Evolutionary conservation across 164 flowering plant species (phyloP).

Genomic region (Malania oleifera): DNA sequence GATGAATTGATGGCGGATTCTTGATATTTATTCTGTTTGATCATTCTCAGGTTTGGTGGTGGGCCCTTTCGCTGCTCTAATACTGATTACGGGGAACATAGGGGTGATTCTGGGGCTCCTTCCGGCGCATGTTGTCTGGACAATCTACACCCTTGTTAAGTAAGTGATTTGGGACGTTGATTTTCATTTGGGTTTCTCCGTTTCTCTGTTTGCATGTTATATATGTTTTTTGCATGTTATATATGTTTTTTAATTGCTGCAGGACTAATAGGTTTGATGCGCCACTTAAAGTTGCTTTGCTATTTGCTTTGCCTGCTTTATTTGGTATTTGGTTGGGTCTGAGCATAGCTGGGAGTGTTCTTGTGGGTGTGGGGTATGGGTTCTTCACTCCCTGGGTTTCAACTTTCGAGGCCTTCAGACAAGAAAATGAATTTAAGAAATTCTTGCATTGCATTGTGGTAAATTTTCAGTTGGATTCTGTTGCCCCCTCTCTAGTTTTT

Average conservation of each 20-base stretch:
- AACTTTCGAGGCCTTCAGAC: conserved; percentile 84
- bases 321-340: conserved; percentile 71
- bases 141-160: conserved; percentile 66
- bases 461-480: conserved; percentile 11
- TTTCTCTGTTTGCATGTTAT: neutral
- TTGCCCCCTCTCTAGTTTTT: neutral
- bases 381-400: conserved; percentile 93
- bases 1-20: conserved; percentile 1
- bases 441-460: conserved; percentile 81
- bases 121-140: conserved; percentile 84
- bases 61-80: conserved; percentile 75
- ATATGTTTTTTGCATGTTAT: neutral
- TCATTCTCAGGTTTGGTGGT: conserved; percentile 52
- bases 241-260: conserved; percentile 9
- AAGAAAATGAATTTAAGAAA: conserved; percentile 49
- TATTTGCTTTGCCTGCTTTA: conserved; percentile 62
- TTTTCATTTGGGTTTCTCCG: neutral
- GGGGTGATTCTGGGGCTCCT: conserved; percentile 68
- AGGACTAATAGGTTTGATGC: conserved; percentile 70
- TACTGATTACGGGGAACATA: conserved; percentile 66
- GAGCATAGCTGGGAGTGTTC: conserved; percentile 69
- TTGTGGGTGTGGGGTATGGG: conserved; percentile 83
- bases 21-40: neutral
- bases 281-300: conserved; percentile 65
- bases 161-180: conserved; percentile 16